Evolutionary conservation across 768 basidiomycete genomes (phyloP).

Genomic region (Rhodotorula sphaerocarpa): DNA sequence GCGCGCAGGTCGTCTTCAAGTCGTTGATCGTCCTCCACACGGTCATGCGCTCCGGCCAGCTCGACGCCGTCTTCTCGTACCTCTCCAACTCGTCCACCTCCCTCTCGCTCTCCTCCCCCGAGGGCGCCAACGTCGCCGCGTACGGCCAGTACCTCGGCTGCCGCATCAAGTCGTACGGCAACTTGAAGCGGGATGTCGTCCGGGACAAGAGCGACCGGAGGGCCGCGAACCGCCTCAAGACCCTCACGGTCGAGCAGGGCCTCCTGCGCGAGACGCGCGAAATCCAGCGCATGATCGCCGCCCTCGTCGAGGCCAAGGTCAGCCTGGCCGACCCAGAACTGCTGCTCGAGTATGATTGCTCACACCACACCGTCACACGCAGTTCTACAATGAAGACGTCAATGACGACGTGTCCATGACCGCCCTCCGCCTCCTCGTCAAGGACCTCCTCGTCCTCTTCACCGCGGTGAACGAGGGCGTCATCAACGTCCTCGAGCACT

Average conservation of each 20-base stretch:
- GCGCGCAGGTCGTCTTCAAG: slow-evolving; percentile 83
- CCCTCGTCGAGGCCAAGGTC: slow-evolving; percentile 78
- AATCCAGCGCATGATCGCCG: slow-evolving; percentile 82
- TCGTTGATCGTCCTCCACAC: slow-evolving; percentile 88
- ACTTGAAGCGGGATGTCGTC: slow-evolving; percentile 88
- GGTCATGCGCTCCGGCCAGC: slow-evolving; percentile 93
- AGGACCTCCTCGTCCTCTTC: slow-evolving; percentile 88
- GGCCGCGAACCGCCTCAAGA: slow-evolving; percentile 50
- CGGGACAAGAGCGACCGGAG: slow-evolving; percentile 77
- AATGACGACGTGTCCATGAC: slow-evolving; percentile 84
- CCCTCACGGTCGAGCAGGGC: slow-evolving; percentile 93
- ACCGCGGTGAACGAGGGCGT: slow-evolving; percentile 94
- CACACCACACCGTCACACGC: too few species aligned
- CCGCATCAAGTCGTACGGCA: slow-evolving; percentile 76
- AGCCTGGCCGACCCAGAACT: slow-evolving; percentile 45
- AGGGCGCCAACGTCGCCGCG: slow-evolving; percentile 80
- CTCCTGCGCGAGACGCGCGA: slow-evolving; percentile 80
- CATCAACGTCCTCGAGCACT: slow-evolving; percentile 65
- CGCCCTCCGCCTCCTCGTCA: slow-evolving; percentile 85
- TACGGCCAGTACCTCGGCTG: slow-evolving; percentile 84
- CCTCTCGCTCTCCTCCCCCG: slow-evolving; percentile 9
- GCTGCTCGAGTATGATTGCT: too few species aligned
- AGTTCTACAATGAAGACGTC: slow-evolving; percentile 91
- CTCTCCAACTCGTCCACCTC: slow-evolving; percentile 52
- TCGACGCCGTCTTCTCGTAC: slow-evolving; percentile 80